Evolutionary conservation across 2,329 filamentous ascomycete genomes (phyloP), one percentile per base, ranked within the genome.

Genomic region (Talaromyces sp.): DNA sequence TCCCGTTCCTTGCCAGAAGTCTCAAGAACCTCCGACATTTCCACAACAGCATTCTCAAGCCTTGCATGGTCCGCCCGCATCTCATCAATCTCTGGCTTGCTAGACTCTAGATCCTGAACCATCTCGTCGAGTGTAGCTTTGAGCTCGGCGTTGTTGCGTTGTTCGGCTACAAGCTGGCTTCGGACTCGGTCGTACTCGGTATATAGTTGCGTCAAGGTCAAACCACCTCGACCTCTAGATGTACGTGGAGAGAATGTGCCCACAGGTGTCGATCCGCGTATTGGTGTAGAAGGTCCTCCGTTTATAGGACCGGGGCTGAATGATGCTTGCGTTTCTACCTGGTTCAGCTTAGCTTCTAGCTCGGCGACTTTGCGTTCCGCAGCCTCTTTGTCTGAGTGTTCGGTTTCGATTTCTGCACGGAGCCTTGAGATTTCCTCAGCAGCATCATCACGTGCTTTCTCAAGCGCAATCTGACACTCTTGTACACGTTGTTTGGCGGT

Each of bases 71-170:
- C 93, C 14, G 86, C 84, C 55, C 90, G 88, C 18, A 96, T 80
- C 68, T 98, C 93, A 65, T 96, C 88, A 33, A 97, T 86, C 71
- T 97, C 92, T 0, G 95, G 95, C 28, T 89, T 88, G 73, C 91
- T 93, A 25, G 88, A 88, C 74, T 99, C 93, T 40, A 98, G 79
- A 63, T 93, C 89, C 40, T 87, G 84, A 63, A 97, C 86, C 80
- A 97, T 91, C 64, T 95, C 90, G 67, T 97, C 91, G 50, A 98
- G 81, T 50, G 93, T 87, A 40, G 87, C 84, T 18, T 86, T 84
- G 11, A 97, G 85, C 71, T 91, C 86, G 66, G 90, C 86, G 68
- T 86, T 92, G 23, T 87, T 86, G 63, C 90, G 84, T 72, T 88
- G 88, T 74, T 96, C 90, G 2, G 83, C 85, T 3, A 88, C 86